Evolutionary conservation across 2,329 filamentous ascomycete species (phyloP).

Genomic region (Calonectria hawksworthii): DNA sequence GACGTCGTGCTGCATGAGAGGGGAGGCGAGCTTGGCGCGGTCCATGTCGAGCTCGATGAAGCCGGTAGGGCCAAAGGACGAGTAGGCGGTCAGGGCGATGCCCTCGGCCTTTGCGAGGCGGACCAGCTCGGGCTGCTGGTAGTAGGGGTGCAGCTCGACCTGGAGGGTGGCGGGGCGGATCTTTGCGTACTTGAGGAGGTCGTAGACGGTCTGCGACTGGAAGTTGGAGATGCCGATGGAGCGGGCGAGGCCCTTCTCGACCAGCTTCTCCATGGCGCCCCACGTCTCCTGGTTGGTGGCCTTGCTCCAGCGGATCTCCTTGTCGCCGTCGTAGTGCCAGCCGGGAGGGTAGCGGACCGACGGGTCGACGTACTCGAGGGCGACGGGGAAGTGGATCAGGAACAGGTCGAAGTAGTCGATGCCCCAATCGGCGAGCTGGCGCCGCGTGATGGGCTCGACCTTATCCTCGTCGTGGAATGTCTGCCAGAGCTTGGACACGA

Average conservation of each 20-base stretch:
- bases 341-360: constrained; percentile 83
- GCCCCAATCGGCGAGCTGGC: constrained; percentile 85
- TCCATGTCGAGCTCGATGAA: constrained; percentile 85
- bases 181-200: constrained; percentile 82
- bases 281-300: constrained; percentile 86
- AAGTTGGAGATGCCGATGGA: constrained; percentile 90
- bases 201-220: constrained; percentile 82
- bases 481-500: constrained; percentile 95
- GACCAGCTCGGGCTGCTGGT: constrained; percentile 81
- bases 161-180: constrained; percentile 84
- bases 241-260: constrained; percentile 76
- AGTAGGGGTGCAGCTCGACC: constrained; percentile 92
- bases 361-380: constrained; percentile 88
- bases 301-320: constrained; percentile 73
- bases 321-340: constrained; percentile 77
- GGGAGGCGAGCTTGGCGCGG: constrained; percentile 67
- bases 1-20: constrained; percentile 78
- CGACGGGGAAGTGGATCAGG: constrained; percentile 90
- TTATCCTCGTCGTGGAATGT: constrained; percentile 86
- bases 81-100: constrained; percentile 86
- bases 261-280: constrained; percentile 83
- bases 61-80: constrained; percentile 83
- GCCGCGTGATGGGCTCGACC: constrained; percentile 81
- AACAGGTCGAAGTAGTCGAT: constrained; percentile 93
- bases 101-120: constrained; percentile 77